A percentile compares a stretch with the other conserved stretches of the same genome.
Evolutionary conservation across 2,329 filamentous ascomycete genomes (phyloP).

Genomic region (Fulvia fulva): DNA sequence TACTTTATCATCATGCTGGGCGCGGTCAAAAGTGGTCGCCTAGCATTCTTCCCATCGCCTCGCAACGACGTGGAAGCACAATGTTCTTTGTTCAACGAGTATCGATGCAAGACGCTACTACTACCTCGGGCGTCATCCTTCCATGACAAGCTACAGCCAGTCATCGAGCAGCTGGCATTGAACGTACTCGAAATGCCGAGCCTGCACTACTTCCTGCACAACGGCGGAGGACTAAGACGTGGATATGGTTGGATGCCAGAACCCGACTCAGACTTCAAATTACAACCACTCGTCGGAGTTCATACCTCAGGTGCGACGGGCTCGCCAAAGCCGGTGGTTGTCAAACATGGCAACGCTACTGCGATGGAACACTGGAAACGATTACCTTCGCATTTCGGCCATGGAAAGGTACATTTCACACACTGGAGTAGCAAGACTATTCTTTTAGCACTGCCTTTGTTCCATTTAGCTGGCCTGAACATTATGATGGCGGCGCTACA

Average conservation of each 20-base stretch:
- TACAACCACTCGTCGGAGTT: conserved; percentile 13
- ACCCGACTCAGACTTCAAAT: conserved; percentile 5
- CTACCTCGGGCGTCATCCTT: conserved; percentile 5
- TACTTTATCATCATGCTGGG: conserved; percentile 15
- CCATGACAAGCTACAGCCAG: conserved; percentile 2
- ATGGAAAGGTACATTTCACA: conserved; percentile 5
- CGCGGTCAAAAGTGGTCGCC: conserved; percentile 11
- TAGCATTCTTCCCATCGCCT: conserved; percentile 18
- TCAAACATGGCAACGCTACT: conserved; percentile 12
- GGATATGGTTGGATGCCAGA: conserved; percentile 11
- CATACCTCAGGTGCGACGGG: conserved; percentile 18
- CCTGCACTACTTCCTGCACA: conserved; percentile 13
- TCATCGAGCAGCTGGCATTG: conserved; percentile 11
- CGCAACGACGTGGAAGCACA: conserved; percentile 12
- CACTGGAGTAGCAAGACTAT: conserved; percentile 9
- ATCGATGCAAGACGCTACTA: conserved; percentile 11
- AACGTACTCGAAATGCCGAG: conserved; percentile 12
- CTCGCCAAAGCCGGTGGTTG: conserved; percentile 14
- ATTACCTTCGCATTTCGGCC: conserved; percentile 1
- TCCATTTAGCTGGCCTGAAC: conserved; percentile 14
- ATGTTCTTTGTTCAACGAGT: conserved; percentile 13
- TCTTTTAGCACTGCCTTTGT: conserved; percentile 9
- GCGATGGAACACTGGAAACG: conserved; percentile 15
- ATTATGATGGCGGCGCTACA: conserved; percentile 6
- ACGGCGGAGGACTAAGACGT: background rate